Base-by-base conservation (phyloP, 305 asterid genomes). In the Solanum hybrid region DNA sequence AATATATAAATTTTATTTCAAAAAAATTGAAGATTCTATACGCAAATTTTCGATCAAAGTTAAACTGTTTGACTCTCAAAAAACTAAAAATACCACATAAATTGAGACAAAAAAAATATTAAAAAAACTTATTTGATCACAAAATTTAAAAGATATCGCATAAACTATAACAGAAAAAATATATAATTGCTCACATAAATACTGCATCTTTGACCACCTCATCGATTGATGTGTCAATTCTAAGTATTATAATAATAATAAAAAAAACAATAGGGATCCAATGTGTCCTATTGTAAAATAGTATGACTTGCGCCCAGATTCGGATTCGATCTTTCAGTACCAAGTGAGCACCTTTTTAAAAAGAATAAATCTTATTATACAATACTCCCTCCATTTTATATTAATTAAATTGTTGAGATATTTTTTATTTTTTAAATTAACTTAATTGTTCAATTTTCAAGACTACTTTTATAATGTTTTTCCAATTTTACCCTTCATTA, bases 161-260 rank as follows among this genome's bases (percentile, higher is more conserved):
- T 66, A 4, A 4, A 66, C 5, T 4, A 66, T 9, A 3, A 9
- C 9, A 4, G 35, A 13, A 6, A 13, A 6, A 3, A 9, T 2
- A 36, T n/a, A 4, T 9, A 77, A 12, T 4, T 77, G 10, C 4
- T n/a, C 32, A 78, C 3, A 11, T 10, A 36, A 3, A 37, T 38
- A 37, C 7, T 80, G 86, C 66, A 38, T 38, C 66, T 80, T 26
- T 80, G 66, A 80, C 86, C 66, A 80, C n/a, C 86, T 38, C 86
- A 13, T 80, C 24, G 35, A 37, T 79, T 37, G 34, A 79, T 79
- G 32, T 6, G 86, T 12, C n/a, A 79, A 79, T 37, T 79, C 35
- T 8, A 36, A 8, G 85, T 11, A 27, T 1, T 56, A 42, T 38
- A 51, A 15, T 10, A 27, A 78, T 4, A 31, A 9, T 60, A 51